A percentile compares a stretch with the other conserved stretches of the same genome.
phyloP scores from a whole-genome alignment of 495 filamentous ascomycete genomes.

The Pseudomonodictys pantanalensis region DNA sequence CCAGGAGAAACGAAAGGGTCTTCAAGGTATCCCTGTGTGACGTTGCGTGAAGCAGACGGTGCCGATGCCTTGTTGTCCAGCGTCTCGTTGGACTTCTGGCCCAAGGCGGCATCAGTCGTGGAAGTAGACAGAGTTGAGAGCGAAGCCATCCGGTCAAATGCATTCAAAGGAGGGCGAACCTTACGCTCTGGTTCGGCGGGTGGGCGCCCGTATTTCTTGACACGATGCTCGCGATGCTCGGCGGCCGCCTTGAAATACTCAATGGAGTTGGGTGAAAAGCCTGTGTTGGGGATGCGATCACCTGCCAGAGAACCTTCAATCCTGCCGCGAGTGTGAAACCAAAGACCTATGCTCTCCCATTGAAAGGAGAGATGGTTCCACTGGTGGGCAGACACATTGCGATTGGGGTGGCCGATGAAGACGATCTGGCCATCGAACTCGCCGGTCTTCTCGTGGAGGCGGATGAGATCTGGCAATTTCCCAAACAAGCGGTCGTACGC shows the following conservation, averaged over 20 bases:
- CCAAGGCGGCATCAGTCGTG: background rate
- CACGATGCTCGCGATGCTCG: conserved; percentile 32
- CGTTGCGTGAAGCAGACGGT: background rate
- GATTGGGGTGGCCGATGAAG: conserved; percentile 42
- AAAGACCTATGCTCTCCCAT: conserved; percentile 42
- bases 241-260: conserved; percentile 41
- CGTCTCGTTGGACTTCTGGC: background rate
- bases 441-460: conserved; percentile 34
- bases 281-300: conserved; percentile 36
- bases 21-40: conserved; percentile 8
- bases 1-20: conserved; percentile 26
- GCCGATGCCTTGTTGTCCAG: background rate
- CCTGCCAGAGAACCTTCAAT: conserved; percentile 40
- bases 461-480: conserved; percentile 36
- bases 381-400: conserved; percentile 43
- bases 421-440: conserved; percentile 36
- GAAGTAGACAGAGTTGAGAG: conserved; percentile 19
- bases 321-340: conserved; percentile 38
- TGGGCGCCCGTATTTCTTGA: conserved; percentile 1
- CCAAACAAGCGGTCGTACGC: conserved; percentile 37
- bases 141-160: conserved; percentile 9
- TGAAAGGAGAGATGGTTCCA: conserved; percentile 35
- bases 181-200: background rate
- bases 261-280: conserved; percentile 33
- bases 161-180: conserved; percentile 1